Evolutionary conservation across 2,329 filamentous ascomycete species (phyloP).

Genomic region (Ophiocordyceps camponoti-saundersi): DNA sequence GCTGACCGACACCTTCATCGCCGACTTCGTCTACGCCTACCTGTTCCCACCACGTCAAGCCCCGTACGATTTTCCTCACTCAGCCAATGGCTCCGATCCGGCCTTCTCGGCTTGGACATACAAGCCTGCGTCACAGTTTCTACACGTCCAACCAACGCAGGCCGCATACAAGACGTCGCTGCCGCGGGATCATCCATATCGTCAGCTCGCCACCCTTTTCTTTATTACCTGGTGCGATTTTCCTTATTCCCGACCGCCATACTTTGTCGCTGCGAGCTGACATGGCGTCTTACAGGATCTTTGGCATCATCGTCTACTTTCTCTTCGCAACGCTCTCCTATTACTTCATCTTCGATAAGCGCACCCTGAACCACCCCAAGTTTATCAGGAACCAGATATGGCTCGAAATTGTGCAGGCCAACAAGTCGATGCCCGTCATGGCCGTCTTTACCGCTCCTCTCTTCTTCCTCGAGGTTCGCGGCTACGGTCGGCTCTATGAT

Average conservation of each 20-base stretch:
- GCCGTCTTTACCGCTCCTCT: slow-evolving; percentile 63
- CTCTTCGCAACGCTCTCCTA: slow-evolving; percentile 71
- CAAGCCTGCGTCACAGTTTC: slow-evolving; percentile 52
- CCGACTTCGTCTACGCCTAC: slow-evolving; percentile 63
- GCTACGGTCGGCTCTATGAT: slow-evolving; percentile 79
- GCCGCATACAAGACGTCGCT: slow-evolving; percentile 67
- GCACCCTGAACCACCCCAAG: slow-evolving; percentile 75
- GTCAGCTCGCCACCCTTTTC: slow-evolving; percentile 63
- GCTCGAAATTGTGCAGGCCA: slow-evolving; percentile 71
- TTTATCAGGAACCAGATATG: slow-evolving; percentile 88
- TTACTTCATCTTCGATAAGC: slow-evolving; percentile 79
- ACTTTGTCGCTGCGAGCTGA: slow-evolving; percentile 73
- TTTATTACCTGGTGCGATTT: slow-evolving; percentile 64
- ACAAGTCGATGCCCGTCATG: slow-evolving; percentile 65
- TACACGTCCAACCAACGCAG: slow-evolving; percentile 52
- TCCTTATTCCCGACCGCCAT: background rate
- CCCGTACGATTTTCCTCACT: slow-evolving; percentile 33
- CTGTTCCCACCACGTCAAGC: slow-evolving; percentile 43
- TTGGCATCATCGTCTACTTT: slow-evolving; percentile 74
- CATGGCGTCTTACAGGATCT: slow-evolving; percentile 50
- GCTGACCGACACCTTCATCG: slow-evolving; percentile 62
- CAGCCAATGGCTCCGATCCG: slow-evolving; percentile 36
- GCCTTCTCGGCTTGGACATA: slow-evolving; percentile 49
- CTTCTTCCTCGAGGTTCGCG: slow-evolving; percentile 70
- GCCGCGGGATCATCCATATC: slow-evolving; percentile 58